Conservation (phyloP, 2,329 filamentous ascomycete genomes). For the Stenocarpella maydis region DNA sequence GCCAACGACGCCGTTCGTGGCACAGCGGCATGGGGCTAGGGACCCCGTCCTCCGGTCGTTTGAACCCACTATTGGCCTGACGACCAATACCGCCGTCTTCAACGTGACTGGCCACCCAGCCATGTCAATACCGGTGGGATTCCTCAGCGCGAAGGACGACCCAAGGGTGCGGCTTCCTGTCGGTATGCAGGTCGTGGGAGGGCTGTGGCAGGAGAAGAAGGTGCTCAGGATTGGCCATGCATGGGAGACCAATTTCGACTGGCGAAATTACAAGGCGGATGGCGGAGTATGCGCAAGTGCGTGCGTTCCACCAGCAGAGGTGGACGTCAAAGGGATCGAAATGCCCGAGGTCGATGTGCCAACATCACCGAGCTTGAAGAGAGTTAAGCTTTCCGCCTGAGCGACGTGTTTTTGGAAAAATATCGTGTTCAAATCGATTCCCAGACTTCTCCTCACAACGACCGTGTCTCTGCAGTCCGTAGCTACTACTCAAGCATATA, state of each 20-base stretch:
- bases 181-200: constrained; percentile 64
- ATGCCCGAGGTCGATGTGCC: background rate
- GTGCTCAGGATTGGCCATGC: constrained; percentile 54
- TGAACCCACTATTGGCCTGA: constrained; percentile 51
- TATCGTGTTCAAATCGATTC: background rate
- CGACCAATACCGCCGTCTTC: constrained; percentile 61
- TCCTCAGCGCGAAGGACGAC: background rate
- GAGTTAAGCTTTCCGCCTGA: constrained; percentile 6
- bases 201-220: constrained; percentile 57
- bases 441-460: accelerated
- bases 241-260: constrained; percentile 38
- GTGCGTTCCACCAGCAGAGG: background rate
- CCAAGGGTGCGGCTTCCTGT: constrained; percentile 55
- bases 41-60: background rate
- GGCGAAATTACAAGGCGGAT: background rate
- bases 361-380: background rate
- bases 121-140: constrained; percentile 49
- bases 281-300: background rate
- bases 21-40: background rate
- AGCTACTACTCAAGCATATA: background rate
- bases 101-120: constrained; percentile 66
- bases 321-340: constrained; percentile 45
- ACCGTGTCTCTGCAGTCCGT: background rate
- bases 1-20: constrained; percentile 50
- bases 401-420: no score